A percentile compares a stretch with the other conserved stretches of the same genome.
These are phyloP conservation scores for Solanum appendiculatum DNA, from an alignment of 257 asterid species.

Conservation along the genomic window DNA sequence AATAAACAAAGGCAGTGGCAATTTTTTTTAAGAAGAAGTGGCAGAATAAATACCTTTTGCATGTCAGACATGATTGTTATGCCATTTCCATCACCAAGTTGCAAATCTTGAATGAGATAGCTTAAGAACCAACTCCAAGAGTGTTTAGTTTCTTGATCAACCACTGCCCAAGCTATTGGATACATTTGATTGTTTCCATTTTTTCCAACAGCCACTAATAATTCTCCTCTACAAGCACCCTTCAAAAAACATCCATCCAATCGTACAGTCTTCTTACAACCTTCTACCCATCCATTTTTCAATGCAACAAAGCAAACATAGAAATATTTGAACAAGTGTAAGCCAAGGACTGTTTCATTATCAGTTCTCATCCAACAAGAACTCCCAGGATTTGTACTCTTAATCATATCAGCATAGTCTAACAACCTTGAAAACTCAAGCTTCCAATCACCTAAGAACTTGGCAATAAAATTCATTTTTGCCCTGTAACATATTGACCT, in stretches of 20 bases:
- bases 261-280: background rate
- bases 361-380: background rate
- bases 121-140: too few species aligned
- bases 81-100: too few species aligned
- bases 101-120: too few species aligned
- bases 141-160: too few species aligned
- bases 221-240: too few species aligned
- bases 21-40: too few species aligned
- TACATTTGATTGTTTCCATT: background rate
- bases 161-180: background rate
- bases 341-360: background rate
- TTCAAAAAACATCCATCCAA: background rate
- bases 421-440: background rate
- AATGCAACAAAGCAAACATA: background rate
- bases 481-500: too few species aligned
- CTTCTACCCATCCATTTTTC: background rate
- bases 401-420: background rate
- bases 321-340: too few species aligned
- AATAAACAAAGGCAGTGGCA: too few species aligned
- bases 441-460: background rate
- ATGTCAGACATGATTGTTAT: too few species aligned
- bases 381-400: background rate
- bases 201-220: background rate
- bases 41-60: too few species aligned
- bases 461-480: too few species aligned